Evolutionary conservation across 2,329 filamentous ascomycete genomes (phyloP), one percentile per base, ranked within the genome.

Genomic region (Beauveria asiatica): DNA sequence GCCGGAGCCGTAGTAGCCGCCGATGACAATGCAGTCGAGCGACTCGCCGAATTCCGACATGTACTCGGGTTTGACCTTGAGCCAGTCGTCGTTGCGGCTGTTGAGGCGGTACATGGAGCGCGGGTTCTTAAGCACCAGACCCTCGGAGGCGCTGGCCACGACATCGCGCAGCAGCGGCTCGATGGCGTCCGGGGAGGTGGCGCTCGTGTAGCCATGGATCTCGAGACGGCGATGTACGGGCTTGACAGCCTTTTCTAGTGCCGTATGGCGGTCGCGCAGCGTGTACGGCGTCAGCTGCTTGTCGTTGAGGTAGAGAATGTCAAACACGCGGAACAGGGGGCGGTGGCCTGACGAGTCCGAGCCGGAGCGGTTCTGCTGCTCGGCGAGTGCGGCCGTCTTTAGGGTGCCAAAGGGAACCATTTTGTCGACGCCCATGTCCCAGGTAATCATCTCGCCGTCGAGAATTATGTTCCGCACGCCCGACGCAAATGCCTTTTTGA

Each of bases 51-150:
- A 96, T 64, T 96, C 93, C 2, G 87, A 87, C 92, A 97, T 97
- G 72, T 99, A 99, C 65, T 99, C 94, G 1, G 94, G 94, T 69
- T 99, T 99, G 9, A 99, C 92, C 71, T 99, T 99, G 75, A 97
- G 88, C 94, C 94, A 99, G 73, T 96, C 90, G 67, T 96, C 90
- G 67, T 95, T 94, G 52, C 94, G 88, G 65, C 90, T 89, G 69
- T 96, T 96, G 10, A 97, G 80, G 7, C 85, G 82, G 71, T 99
- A 99, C 68, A 84, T 82, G 0, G 92, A 96, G 5, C 88, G 82
- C 8, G 94, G 94, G 64, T 96, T 97, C 76, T 99, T 99, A 57
- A 97, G 76, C 0, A 99, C 92, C 0, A 97, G 79, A 1, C 94
- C 94, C 72, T 97, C 94, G 0, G 89, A 93, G 0, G 90, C 85